Conservation (phyloP, 305 asterid species). For the Fraxinus ornus region DNA sequence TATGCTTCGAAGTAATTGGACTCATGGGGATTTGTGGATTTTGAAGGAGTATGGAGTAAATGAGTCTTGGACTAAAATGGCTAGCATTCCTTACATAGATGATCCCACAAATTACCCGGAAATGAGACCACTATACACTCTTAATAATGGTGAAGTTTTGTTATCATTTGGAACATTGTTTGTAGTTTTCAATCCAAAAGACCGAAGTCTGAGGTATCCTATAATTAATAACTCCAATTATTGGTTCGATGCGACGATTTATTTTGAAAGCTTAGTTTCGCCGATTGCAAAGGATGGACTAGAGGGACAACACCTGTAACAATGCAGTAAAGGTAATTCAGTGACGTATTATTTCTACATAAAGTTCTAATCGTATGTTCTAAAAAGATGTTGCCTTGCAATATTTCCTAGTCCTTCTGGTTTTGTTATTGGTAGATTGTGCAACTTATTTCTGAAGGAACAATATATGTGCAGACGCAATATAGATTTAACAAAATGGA, state of each 20-base stretch:
- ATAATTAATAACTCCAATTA: neutral
- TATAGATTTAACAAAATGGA: too few relatives aligned
- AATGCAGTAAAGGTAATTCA: neutral
- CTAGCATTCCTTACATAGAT: constrained; percentile 2
- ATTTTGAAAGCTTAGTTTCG: constrained; percentile 32
- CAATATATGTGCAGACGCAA: too few relatives aligned
- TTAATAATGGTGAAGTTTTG: constrained; percentile 22
- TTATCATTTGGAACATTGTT: neutral
- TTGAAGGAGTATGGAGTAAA: constrained; percentile 31
- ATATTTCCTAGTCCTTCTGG: too few relatives aligned
- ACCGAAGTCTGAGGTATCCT: neutral
- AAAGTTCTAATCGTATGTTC: neutral
- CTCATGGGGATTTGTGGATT: constrained; percentile 32
- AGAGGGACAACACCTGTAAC: neutral
- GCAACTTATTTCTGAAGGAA: too few relatives aligned
- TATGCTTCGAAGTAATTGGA: constrained; percentile 14
- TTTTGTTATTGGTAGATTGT: too few relatives aligned
- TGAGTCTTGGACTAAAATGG: constrained; percentile 34
- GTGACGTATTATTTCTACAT: neutral
- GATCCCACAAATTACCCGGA: neutral
- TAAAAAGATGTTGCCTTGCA: too few relatives aligned
- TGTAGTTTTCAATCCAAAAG: constrained; percentile 11
- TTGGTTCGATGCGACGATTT: neutral
- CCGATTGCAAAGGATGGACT: neutral
- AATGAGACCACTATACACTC: neutral